phyloP scores from a whole-genome alignment of 768 basidiomycete species.

The Auricularia heimuer region DNA sequence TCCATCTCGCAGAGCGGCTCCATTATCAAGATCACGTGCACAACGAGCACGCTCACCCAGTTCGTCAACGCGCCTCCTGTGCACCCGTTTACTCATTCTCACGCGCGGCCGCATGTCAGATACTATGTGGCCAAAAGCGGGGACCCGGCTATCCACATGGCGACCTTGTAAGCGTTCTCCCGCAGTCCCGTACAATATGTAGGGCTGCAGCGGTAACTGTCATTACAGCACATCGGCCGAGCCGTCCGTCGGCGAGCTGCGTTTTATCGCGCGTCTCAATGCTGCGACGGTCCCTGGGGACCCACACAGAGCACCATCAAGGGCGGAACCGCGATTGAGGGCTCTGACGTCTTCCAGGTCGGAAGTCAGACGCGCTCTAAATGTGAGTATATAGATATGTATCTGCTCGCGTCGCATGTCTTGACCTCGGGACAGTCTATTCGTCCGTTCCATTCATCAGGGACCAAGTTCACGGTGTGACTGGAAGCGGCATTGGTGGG shows the following conservation, averaged over 20 bases:
- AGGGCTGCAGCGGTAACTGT: background rate
- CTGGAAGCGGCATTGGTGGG: constrained; percentile 35
- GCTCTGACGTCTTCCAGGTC: constrained; percentile 35
- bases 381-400: constrained; percentile 17
- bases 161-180: constrained; percentile 21
- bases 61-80: constrained; percentile 20
- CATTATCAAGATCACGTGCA: constrained; percentile 28
- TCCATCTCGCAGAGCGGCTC: background rate
- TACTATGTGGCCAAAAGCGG: constrained; percentile 27
- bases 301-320: constrained; percentile 29
- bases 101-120: background rate
- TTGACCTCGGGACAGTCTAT: background rate
- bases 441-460: constrained; percentile 33
- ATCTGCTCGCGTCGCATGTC: too few relatives aligned
- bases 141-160: constrained; percentile 36
- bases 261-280: constrained; percentile 38
- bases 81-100: background rate
- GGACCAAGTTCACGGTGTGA: constrained; percentile 42
- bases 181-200: background rate
- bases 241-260: constrained; percentile 37
- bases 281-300: constrained; percentile 33
- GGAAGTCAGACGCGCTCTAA: constrained; percentile 40
- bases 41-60: constrained; percentile 37
- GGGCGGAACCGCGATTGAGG: constrained; percentile 36
- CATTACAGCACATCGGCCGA: constrained; percentile 28